phyloP scores from a whole-genome alignment of 169 alveolate genomes.

The Plasmodium berghei region DNA sequence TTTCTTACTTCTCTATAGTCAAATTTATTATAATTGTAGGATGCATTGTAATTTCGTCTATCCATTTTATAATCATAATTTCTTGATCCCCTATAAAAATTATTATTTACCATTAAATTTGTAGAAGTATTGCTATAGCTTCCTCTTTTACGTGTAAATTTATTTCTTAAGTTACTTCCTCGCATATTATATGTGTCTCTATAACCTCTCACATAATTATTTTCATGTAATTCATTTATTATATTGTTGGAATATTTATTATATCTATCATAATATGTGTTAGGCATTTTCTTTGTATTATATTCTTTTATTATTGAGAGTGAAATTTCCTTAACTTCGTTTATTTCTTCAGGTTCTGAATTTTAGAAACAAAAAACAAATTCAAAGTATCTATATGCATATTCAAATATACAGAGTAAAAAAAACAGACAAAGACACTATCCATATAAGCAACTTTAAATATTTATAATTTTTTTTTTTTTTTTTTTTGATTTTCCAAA shows the following conservation, averaged over 20 bases:
- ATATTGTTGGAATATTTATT: slow-evolving; percentile 17
- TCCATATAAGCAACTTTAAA: too few relatives aligned
- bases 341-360: slow-evolving; percentile 3
- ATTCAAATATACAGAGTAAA: too few relatives aligned
- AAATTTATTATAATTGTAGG: slow-evolving; percentile 44
- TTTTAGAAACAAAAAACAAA: background rate
- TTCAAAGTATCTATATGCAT: background rate
- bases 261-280: slow-evolving; percentile 40
- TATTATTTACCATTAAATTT: slow-evolving; percentile 23
- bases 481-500: background rate
- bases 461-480: too few relatives aligned
- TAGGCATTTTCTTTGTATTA: slow-evolving; percentile 13
- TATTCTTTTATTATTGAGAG: slow-evolving; percentile 27
- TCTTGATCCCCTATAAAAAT: slow-evolving; percentile 57
- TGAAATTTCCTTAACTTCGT: slow-evolving; percentile 14
- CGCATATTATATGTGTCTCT: slow-evolving; percentile 37
- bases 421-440: too few relatives aligned
- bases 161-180: slow-evolving; percentile 59
- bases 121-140: slow-evolving; percentile 39
- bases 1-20: slow-evolving; percentile 52
- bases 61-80: slow-evolving; percentile 61
- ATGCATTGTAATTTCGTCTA: slow-evolving; percentile 41
- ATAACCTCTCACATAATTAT: slow-evolving; percentile 24
- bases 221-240: slow-evolving; percentile 38
- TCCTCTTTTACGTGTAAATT: slow-evolving; percentile 38